Base-by-base conservation (phyloP, 148 eudicot species). In the Oxyria digyna region DNA sequence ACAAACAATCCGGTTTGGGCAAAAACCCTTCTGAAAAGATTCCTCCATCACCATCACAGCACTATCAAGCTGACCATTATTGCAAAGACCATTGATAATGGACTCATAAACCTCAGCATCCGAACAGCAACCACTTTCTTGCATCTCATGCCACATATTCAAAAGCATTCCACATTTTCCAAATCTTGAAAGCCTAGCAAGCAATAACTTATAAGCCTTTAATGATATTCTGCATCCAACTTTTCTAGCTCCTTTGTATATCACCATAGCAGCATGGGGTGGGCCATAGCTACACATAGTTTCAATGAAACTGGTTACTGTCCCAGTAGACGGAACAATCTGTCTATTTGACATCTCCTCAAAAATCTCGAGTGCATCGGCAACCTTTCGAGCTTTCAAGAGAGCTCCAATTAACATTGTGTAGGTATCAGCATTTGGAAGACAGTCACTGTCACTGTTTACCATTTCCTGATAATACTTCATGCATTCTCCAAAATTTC, bases 111-210 rank as follows among this genome's bases (percentile, higher is more conserved):
- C 96, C 69, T 88, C 84, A 78, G 80, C 71, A 73, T 90, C 97
- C 52, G 85, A 81, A 75, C 77, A 67, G 72, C 78, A 82, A 55
- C 97, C 97, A 70, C 83, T 81, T 62, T 84, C 85, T 64, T 87
- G 89, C 96, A 94, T 88, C 72, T 94, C 99, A 76, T 78, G 79
- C 97, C 96, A 94, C 70, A 88, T 43, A 70, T 74, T 82, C 64
- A 88, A 62, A 79, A 94, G 48, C 91, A 81, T 88, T 3, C 93
- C 96, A 79, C 96, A 94, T 82, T 90, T 94, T 27, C 99, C 99
- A 79, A 88, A 88, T 72, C 81, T 86, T 54, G 97, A 88, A 74
- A 94, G 87, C 68, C 97, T 74, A 87, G 65, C 81, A n/a, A 94
- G 80, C 81, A 94, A 75, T 67, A 86, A 67, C 79, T 90, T 94